Evolutionary conservation across 768 basidiomycete species (phyloP).

Genomic region (Tylopilus plumbeoviolaceoides): DNA sequence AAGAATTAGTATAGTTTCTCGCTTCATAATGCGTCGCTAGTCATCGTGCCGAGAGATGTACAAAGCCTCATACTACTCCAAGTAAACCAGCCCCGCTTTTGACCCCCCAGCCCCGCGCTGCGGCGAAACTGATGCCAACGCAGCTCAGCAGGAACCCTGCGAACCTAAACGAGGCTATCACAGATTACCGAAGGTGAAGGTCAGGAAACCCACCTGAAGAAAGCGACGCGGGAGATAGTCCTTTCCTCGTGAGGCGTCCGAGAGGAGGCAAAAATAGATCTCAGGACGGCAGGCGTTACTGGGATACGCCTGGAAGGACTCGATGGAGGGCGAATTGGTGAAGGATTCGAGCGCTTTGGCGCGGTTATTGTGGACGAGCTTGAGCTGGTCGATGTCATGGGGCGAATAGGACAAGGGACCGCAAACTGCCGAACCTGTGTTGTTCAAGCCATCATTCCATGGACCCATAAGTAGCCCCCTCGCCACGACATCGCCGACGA

Average conservation of each 20-base stretch:
- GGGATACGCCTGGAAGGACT: slow-evolving; percentile 62
- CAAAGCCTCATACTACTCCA: slow-evolving; percentile 48
- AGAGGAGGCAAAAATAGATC: slow-evolving; percentile 85
- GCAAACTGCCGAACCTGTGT: slow-evolving; percentile 22
- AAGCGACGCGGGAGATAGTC: slow-evolving; percentile 78
- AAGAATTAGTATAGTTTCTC: background rate
- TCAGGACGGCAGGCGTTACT: slow-evolving; percentile 75
- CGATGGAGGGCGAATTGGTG: slow-evolving; percentile 36
- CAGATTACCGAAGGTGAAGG: background rate
- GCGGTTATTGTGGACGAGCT: slow-evolving; percentile 48
- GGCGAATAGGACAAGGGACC: background rate
- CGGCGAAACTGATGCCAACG: slow-evolving; percentile 71
- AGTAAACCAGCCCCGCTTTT: slow-evolving; percentile 63
- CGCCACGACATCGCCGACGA: background rate
- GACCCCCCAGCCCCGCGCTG: slow-evolving; percentile 66
- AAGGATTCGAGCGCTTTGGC: slow-evolving; percentile 28
- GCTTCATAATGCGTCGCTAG: background rate
- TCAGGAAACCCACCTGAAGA: slow-evolving; percentile 60
- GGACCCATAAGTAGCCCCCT: background rate
- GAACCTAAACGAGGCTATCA: slow-evolving; percentile 46
- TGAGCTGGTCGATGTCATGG: slow-evolving; percentile 40
- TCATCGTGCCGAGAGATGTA: background rate
- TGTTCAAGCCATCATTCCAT: background rate
- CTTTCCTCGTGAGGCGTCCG: slow-evolving; percentile 78
- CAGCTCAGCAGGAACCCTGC: slow-evolving; percentile 81